phyloP scores from a whole-genome alignment of 441 rosid genomes.

The Brassica hybrid region DNA sequence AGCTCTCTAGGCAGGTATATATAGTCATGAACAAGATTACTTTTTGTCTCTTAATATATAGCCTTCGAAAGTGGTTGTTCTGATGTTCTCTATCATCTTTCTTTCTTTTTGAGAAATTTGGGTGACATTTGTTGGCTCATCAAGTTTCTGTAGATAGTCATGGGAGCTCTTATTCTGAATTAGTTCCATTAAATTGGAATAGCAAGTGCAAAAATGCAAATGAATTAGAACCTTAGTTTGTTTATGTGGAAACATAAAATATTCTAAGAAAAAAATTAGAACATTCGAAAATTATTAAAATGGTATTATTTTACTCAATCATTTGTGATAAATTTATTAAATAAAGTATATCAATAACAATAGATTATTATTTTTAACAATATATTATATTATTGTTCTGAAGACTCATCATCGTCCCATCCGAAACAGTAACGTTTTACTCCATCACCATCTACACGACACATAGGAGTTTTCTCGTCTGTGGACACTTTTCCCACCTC shows the following conservation, averaged over 20 bases:
- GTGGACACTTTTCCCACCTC: not conserved
- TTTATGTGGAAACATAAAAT: not conserved
- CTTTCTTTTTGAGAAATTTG: not conserved
- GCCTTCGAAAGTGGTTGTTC: not conserved
- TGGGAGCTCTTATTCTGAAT: not conserved
- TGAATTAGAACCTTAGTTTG: not conserved
- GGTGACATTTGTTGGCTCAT: not conserved
- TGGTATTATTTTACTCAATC: not conserved
- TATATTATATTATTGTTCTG: no score
- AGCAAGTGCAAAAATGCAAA: not conserved
- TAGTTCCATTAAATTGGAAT: not conserved
- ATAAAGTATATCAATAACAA: no score
- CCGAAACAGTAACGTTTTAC: not conserved
- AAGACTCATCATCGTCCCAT: not conserved
- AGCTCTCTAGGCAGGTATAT: conserved; percentile 2
- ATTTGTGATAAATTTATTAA: not conserved
- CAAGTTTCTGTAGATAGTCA: not conserved
- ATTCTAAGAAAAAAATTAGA: not conserved
- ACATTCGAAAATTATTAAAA: not conserved
- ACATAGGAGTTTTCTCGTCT: not conserved
- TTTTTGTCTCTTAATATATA: not conserved
- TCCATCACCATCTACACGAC: not conserved
- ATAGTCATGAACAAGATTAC: not conserved
- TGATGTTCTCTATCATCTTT: not conserved
- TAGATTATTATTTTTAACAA: no score